phyloP scores from a whole-genome alignment of 2,329 filamentous ascomycete genomes.

The Didymella keratinophila region DNA sequence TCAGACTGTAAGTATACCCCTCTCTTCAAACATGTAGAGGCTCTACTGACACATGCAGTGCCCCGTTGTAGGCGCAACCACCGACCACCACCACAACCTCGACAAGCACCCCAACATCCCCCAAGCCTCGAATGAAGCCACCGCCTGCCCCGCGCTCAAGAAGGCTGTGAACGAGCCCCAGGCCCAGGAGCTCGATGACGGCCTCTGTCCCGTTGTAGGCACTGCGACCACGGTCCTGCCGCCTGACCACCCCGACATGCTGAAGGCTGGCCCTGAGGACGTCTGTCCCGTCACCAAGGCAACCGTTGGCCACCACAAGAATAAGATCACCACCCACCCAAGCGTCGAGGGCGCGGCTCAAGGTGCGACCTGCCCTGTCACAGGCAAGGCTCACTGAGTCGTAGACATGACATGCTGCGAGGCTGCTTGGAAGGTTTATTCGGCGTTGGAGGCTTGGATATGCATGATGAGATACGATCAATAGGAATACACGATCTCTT shows the following conservation, averaged over 20 bases:
- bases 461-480: background rate
- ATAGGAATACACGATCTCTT: background rate
- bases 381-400: slow-evolving; percentile 40
- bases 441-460: slow-evolving; percentile 19
- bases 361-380: slow-evolving; percentile 54
- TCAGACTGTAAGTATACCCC: slow-evolving; percentile 33
- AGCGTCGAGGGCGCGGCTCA: slow-evolving; percentile 49
- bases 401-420: background rate
- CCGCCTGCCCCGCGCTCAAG: slow-evolving; percentile 54
- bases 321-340: slow-evolving; percentile 53
- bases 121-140: slow-evolving; percentile 38
- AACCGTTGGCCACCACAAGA: slow-evolving; percentile 54
- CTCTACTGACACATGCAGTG: slow-evolving; percentile 38
- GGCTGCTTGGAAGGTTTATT: background rate
- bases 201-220: slow-evolving; percentile 56
- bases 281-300: slow-evolving; percentile 57
- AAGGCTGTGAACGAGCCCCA: slow-evolving; percentile 47
- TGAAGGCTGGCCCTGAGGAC: slow-evolving; percentile 48
- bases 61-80: slow-evolving; percentile 56
- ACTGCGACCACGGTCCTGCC: slow-evolving; percentile 53
- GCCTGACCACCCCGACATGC: slow-evolving; percentile 53
- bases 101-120: slow-evolving; percentile 53
- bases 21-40: background rate
- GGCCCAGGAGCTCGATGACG: slow-evolving; percentile 52
- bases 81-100: slow-evolving; percentile 55